Base-by-base conservation (phyloP, 1,284 basidiomycete genomes). In the Marasmius fiardii region DNA sequence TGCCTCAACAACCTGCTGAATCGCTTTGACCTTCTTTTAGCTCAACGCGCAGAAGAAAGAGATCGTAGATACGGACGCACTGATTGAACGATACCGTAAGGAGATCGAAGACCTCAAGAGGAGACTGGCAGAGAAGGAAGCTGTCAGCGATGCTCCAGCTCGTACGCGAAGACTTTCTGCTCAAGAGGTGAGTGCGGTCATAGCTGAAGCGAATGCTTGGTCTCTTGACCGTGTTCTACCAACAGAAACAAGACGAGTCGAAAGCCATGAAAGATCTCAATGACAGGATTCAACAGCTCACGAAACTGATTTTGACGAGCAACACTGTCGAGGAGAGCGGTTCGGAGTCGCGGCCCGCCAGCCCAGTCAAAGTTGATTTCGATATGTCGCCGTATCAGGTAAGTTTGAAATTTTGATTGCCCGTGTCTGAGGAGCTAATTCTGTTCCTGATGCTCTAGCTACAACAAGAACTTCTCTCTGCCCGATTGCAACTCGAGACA, bases 1-100 rank as follows among this genome's bases (percentile, higher is more conserved):
- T 14, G n/a, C 4, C 43, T 47, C 20, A 23, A 34, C 6, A 21
- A 16, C 33, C 21, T 41, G 21, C 57, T 65, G 28, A 60, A 39
- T 6, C 7, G 23, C 12, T 7, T 34, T n/a, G n/a, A 8, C 35
- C 54, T 50, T 39, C 53, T 20, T 57, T 18, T 69, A 90, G 71
- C 76, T 98, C 34, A 84, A 91, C 58, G 96, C 96, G 1, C 85
- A 91, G 72, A 92, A 92, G 80, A 95, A 94, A 69, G 95, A 98
- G 71, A 80, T 98, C 20, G 85, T 95, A 6, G 93, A 96, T 65
- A 94, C 93, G 0, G 93, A 95, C 62, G 94, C 94, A 0, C 79
- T 98, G 26, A 91, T 98, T 58, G 88, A 92, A 73, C 82, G 93
- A 56, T 98, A 98, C 70, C 82, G 90, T 62, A 89, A 88, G 66